A percentile compares a stretch with the other conserved stretches of the same genome.
Evolutionary conservation across 2,329 filamentous ascomycete genomes (phyloP).

Genomic region (Helminthosporium solani): DNA sequence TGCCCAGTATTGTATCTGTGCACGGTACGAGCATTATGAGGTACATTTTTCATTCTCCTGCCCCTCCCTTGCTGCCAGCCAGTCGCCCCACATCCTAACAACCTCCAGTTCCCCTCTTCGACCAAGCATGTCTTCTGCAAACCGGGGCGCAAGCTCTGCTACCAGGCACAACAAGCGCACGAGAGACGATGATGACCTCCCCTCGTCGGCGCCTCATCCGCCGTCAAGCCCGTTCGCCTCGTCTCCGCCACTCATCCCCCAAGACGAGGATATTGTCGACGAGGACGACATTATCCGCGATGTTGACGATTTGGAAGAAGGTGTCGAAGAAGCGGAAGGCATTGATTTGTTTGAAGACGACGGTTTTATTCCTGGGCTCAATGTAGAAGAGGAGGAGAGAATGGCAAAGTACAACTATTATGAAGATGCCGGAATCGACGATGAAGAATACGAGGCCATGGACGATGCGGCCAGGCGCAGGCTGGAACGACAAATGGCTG

Average conservation of each 20-base stretch:
- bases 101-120: slow-evolving; percentile 73
- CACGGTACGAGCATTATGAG: no score
- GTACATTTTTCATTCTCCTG: slow-evolving; percentile 1
- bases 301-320: slow-evolving; percentile 67
- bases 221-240: slow-evolving; percentile 63
- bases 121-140: slow-evolving; percentile 78
- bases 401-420: slow-evolving; percentile 60
- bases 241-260: slow-evolving; percentile 65
- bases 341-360: slow-evolving; percentile 69
- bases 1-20: no score
- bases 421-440: slow-evolving; percentile 71
- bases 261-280: slow-evolving; percentile 68
- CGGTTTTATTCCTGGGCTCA: slow-evolving; percentile 20
- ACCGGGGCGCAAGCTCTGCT: slow-evolving; percentile 63
- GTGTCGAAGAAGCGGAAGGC: slow-evolving; percentile 68
- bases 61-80: background rate
- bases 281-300: slow-evolving; percentile 66
- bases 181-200: slow-evolving; percentile 63
- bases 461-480: slow-evolving; percentile 65
- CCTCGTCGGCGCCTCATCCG: slow-evolving; percentile 58
- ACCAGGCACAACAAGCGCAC: slow-evolving; percentile 65
- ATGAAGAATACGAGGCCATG: slow-evolving; percentile 74
- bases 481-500: slow-evolving; percentile 71
- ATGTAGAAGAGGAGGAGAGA: slow-evolving; percentile 64
- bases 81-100: slow-evolving; percentile 20